phyloP scores from a whole-genome alignment of 345 rosid species.

The Rubroshorea leprosula region DNA sequence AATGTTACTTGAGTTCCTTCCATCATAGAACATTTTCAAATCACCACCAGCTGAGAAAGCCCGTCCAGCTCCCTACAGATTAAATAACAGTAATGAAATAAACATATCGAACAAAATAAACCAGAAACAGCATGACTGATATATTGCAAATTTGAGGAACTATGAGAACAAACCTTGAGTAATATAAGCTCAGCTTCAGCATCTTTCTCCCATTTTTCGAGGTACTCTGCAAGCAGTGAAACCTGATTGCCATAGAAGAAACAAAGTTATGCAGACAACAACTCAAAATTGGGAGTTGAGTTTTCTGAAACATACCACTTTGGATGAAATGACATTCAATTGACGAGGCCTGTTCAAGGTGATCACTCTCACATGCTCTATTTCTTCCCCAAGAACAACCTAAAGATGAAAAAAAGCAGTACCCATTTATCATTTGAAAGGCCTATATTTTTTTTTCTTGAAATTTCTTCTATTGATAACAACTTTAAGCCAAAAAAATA shows the following conservation, averaged over 20 bases:
- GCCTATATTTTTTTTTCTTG: neutral
- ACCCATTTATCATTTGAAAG: neutral
- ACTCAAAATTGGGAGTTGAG: too few relatives aligned
- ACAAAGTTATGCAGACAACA: neutral
- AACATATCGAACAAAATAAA: neutral
- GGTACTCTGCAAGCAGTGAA: constrained; percentile 55
- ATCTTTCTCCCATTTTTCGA: constrained; percentile 85
- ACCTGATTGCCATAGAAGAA: constrained; percentile 39
- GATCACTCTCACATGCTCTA: constrained; percentile 46
- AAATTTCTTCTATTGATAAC: neutral
- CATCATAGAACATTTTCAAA: constrained; percentile 80
- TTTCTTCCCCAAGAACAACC: constrained; percentile 77
- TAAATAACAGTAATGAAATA: neutral
- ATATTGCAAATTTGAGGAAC: neutral
- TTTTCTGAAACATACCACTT: constrained; percentile 57
- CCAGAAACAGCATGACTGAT: neutral
- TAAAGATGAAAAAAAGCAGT: constrained; percentile 16
- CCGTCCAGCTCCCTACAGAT: constrained; percentile 72
- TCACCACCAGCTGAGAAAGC: constrained; percentile 99
- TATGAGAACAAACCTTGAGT: constrained; percentile 50
- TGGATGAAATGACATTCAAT: constrained; percentile 71
- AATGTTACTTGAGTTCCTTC: constrained; percentile 61
- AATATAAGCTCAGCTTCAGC: constrained; percentile 50
- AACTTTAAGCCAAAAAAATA: neutral
- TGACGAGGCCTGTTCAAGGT: constrained; percentile 85